Evolutionary conservation across 441 rosid species (phyloP), one percentile per base, ranked within the genome.

Genomic region (Adansonia gregorii): DNA sequence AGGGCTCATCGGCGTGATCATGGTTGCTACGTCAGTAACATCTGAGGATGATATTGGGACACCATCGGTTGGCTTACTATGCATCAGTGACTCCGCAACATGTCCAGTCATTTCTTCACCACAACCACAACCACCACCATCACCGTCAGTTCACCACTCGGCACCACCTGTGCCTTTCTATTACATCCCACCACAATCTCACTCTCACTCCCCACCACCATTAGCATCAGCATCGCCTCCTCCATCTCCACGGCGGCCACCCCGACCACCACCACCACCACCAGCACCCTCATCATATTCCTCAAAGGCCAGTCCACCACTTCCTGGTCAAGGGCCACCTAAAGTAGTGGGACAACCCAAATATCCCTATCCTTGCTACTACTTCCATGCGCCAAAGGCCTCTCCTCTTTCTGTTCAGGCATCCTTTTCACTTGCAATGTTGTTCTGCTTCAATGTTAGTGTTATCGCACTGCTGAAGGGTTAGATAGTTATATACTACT

Each of bases 71-170:
- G 84, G 86, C 59, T 12, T 84, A 58, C 58, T 88, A 1, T 88
- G 93, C 83, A 84, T 90, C 77, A 88, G 93, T 72, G 89, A 88
- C 9, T 90, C 92, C 70, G 51, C 78, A 24, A 83, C 93, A 22
- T 90, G 92, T 74, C 90, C 89, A 0, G 75, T 82, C 63, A 87
- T 86, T 67, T 88, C 92, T 68, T 83, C 91, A 10, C 82, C 87
- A 0, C 81, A 86, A 11, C 88, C 94, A 0, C 85, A 88, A 4
- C 72, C 83, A 10, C 80, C 85, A 3, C 66, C 81, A 3, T 45
- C 43, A 7, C 76, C 78, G 6, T 54, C 71, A 3, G 48, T 39
- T 67, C 80, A 71, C 43, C 79, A 63, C 46, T 51, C 84, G 8
- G 78, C 88, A 31, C 85, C 86, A 35, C 63, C 67, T n/a, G 70